Evolutionary conservation across 495 filamentous ascomycete genomes (phyloP).

Genomic region (Hyaloscypha finlandica): DNA sequence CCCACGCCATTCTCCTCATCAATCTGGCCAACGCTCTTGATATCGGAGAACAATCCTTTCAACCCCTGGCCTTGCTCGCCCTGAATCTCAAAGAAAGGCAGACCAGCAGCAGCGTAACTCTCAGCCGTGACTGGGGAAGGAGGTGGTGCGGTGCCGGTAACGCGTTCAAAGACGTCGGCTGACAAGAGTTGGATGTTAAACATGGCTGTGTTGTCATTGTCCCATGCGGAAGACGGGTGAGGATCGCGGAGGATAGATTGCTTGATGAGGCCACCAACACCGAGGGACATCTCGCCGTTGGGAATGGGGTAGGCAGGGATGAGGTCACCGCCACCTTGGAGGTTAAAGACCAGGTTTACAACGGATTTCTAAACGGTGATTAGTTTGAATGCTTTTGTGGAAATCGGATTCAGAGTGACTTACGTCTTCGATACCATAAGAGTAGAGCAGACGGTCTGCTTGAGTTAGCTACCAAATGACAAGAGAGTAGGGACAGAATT

Average conservation of each 20-base stretch:
- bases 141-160: constrained; percentile 25
- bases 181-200: constrained; percentile 49
- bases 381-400: background rate
- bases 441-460: background rate
- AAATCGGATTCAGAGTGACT: background rate
- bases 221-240: constrained; percentile 34
- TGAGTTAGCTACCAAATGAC: background rate
- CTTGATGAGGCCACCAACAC: constrained; percentile 40
- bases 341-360: background rate
- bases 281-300: constrained; percentile 36
- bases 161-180: background rate
- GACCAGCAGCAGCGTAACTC: constrained; percentile 35
- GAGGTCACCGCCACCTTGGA: background rate
- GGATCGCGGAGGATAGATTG: constrained; percentile 37
- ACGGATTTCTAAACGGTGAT: background rate
- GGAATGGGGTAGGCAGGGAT: background rate
- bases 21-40: constrained; percentile 32
- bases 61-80: constrained; percentile 23
- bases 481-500: background rate
- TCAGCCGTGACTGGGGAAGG: constrained; percentile 38
- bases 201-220: constrained; percentile 32
- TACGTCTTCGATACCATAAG: background rate
- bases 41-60: constrained; percentile 17
- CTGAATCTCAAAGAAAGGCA: constrained; percentile 42
- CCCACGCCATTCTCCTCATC: background rate